Conservation (phyloP, 768 basidiomycete species). For the Panaeolus papilionaceus region DNA sequence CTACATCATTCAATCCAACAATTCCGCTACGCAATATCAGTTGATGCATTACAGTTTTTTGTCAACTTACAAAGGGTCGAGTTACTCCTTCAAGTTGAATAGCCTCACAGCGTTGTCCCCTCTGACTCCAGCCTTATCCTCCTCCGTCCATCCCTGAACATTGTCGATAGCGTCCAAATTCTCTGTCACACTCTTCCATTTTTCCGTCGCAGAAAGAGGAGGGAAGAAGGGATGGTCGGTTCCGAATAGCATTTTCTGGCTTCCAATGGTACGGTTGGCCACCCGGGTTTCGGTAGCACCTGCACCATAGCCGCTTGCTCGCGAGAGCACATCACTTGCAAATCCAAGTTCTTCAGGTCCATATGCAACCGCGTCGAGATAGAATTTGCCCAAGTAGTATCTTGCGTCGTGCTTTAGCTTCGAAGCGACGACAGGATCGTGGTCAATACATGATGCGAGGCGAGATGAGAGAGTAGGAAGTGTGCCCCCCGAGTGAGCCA, state of each 20-base stretch:
- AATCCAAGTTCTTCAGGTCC: conserved; percentile 86
- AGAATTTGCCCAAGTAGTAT: conserved; percentile 81
- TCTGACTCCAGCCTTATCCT: conserved; percentile 67
- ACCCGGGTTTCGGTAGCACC: conserved; percentile 36
- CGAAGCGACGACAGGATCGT: conserved; percentile 81
- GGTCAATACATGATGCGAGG: conserved; percentile 82
- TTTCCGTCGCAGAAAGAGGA: conserved; percentile 67
- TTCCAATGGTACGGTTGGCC: conserved; percentile 53
- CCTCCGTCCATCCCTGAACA: conserved; percentile 64
- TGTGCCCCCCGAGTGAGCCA: conserved; percentile 89
- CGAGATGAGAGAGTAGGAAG: conserved; percentile 86
- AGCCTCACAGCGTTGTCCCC: conserved; percentile 77
- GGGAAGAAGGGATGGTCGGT: conserved; percentile 95
- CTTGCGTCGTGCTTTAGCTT: conserved; percentile 83
- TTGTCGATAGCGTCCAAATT: conserved; percentile 81
- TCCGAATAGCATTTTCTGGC: conserved; percentile 74
- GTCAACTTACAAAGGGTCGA: background rate
- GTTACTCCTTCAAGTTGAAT: conserved; percentile 55
- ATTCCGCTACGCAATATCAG: too few species aligned
- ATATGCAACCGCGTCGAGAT: conserved; percentile 89
- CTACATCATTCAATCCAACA: too few species aligned
- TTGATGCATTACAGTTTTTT: background rate
- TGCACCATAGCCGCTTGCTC: conserved; percentile 56
- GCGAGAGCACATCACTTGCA: conserved; percentile 71
- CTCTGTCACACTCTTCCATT: conserved; percentile 87